Evolutionary conservation across 1,284 basidiomycete species (phyloP).

Genomic region (Microbotryum violaceum): DNA sequence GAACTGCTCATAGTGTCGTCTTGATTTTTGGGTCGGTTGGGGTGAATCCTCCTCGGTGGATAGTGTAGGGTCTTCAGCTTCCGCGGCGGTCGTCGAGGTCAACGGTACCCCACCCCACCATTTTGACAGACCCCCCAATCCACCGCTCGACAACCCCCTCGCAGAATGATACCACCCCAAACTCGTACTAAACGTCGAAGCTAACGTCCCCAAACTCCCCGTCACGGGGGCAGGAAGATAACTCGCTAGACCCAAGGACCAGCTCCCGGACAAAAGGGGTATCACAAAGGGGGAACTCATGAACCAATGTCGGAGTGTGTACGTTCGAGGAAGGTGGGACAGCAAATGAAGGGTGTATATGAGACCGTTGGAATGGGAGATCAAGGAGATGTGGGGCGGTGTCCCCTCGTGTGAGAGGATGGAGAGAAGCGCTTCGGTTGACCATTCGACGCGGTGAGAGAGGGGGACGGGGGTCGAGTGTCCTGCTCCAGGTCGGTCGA

Average conservation of each 20-base stretch:
- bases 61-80: not conserved
- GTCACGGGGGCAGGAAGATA: slow-evolving; percentile 11
- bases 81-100: not conserved
- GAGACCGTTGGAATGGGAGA: not conserved
- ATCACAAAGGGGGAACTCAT: slow-evolving; percentile 15
- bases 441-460: not conserved
- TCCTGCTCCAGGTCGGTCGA: slow-evolving; percentile 17
- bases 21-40: not conserved
- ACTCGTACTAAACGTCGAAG: not conserved
- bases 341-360: slow-evolving; percentile 19
- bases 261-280: slow-evolving; percentile 5
- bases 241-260: slow-evolving; percentile 6
- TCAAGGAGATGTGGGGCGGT: not conserved
- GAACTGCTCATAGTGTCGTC: not conserved
- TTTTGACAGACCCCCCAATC: not conserved
- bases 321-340: not conserved
- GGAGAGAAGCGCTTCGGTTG: slow-evolving; percentile 6
- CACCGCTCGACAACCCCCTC: not conserved
- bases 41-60: not conserved
- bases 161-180: not conserved
- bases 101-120: not conserved
- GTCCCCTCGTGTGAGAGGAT: slow-evolving; percentile 10
- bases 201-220: slow-evolving; percentile 1
- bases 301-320: not conserved
- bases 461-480: slow-evolving; percentile 1